Evolutionary conservation across 228 moss, liverwort and hornwort species (phyloP), one percentile per base, ranked within the genome.

Genomic region (Sphagnum fallax): DNA sequence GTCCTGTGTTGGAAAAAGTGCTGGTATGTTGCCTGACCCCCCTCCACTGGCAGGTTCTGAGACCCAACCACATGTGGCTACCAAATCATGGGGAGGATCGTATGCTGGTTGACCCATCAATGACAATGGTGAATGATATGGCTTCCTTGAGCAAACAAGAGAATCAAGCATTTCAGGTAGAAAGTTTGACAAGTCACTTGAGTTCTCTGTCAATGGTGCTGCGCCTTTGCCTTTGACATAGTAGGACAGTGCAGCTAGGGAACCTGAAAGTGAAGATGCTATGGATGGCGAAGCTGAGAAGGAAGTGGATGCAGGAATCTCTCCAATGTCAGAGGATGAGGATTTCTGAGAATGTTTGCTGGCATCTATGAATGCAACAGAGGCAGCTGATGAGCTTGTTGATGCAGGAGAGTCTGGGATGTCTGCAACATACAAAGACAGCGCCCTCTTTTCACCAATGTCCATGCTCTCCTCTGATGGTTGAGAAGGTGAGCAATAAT

Each of bases 81-180:
- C 55, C 68, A 65, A 61, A 49, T 69, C 67, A 18, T 58, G 64
- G 6, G 32, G 51, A 16, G 65, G 71, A 53, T 60, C 18, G 48
- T 65, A 69, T 11, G 68, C 52, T 47, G 68, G 73, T 58, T 83
- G 71, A 68, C 68, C 79, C 50, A 68, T 71, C 32, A 32, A 32
- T 5, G 79, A 72, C 64, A 79, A 69, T 65, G 83, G 76, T 69
- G 69, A 62, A 5, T 76, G 73, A 61, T 77, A 63, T 51, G 69
- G 66, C 68, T 63, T 77, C 32, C 32, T 32, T 32, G 32, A 32
- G 32, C 32, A 32, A 32, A 32, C 32, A 32, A 32, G 32, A 32
- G 32, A 32, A 32, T 32, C 32, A 32, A 32, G 16, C 76, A 76
- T 59, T 74, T 70, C 11, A 55, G 64, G 7, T 74, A 65, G 48